Conservation (phyloP, 768 basidiomycete genomes). For the Boletus insuetus region DNA sequence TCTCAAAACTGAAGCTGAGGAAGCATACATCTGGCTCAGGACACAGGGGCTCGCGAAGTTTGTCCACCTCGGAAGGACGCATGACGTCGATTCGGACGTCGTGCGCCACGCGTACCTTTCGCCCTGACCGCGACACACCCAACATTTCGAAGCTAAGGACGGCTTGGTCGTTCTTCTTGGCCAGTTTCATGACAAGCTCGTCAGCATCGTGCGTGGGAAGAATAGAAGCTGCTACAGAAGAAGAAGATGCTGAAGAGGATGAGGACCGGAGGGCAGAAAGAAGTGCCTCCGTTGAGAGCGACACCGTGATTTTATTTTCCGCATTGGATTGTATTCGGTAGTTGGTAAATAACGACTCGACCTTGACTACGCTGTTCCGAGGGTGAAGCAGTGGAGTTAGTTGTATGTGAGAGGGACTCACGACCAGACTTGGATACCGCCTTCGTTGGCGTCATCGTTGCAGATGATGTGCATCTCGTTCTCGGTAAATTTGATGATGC, state of each 20-base stretch:
- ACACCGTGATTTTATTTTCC: constrained; percentile 74
- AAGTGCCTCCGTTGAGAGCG: constrained; percentile 72
- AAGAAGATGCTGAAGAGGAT: constrained; percentile 45
- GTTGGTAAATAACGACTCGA: constrained; percentile 63
- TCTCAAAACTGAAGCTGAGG: not conserved
- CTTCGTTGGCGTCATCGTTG: constrained; percentile 74
- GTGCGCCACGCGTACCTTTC: constrained; percentile 65
- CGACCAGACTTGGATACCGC: constrained; percentile 88
- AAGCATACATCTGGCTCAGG: constrained; percentile 78
- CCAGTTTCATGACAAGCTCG: constrained; percentile 77
- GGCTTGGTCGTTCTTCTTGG: constrained; percentile 81
- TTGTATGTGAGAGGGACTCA: constrained; percentile 38
- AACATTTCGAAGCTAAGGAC: constrained; percentile 75
- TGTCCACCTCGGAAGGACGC: constrained; percentile 69
- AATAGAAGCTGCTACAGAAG: constrained; percentile 30
- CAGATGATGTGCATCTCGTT: constrained; percentile 80
- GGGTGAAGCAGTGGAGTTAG: constrained; percentile 5
- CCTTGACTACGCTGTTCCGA: constrained; percentile 54
- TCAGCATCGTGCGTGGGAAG: constrained; percentile 47
- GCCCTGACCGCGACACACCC: constrained; percentile 60
- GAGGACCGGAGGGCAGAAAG: constrained; percentile 70
- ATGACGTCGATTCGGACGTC: constrained; percentile 83
- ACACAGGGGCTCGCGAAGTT: constrained; percentile 76
- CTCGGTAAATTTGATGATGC: constrained; percentile 77
- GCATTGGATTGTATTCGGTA: constrained; percentile 89